Evolutionary conservation across 2,329 filamentous ascomycete species (phyloP).

Genomic region (Coniochaeta sp.): DNA sequence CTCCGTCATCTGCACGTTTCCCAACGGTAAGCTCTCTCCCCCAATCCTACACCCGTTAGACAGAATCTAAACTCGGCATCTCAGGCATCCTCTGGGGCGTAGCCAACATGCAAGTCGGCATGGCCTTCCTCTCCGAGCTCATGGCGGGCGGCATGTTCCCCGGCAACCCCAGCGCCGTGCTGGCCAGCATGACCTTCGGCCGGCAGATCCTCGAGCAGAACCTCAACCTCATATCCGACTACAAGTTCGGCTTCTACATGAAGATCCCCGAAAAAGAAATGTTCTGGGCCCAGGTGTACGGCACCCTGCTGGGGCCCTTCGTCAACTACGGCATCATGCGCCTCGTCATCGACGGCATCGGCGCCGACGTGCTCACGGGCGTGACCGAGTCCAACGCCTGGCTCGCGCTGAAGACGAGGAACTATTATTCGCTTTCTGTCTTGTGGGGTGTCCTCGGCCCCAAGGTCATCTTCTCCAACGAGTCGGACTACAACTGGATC

Average conservation of each 20-base stretch:
- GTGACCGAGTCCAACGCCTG: conserved; percentile 15
- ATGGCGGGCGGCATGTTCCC: conserved; percentile 21
- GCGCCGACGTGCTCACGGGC: conserved; percentile 15
- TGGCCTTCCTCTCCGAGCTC: conserved; percentile 22
- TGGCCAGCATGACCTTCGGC: conserved; percentile 22
- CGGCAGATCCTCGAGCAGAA: conserved; percentile 25
- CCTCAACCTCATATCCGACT: conserved; percentile 24
- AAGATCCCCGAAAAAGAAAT: conserved; percentile 28
- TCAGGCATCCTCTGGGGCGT: conserved; percentile 22
- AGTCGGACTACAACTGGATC: conserved; percentile 19
- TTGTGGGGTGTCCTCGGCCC: conserved; percentile 28
- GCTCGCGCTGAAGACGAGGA: conserved; percentile 21
- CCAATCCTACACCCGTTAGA: no score
- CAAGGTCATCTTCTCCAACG: conserved; percentile 17
- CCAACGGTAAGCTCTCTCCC: no score
- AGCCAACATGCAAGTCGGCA: conserved; percentile 21
- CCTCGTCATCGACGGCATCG: conserved; percentile 17
- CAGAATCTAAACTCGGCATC: no score
- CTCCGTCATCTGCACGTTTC: conserved; percentile 19
- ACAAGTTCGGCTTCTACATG: conserved; percentile 31
- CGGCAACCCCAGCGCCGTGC: conserved; percentile 20
- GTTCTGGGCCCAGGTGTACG: conserved; percentile 25
- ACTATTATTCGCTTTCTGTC: conserved; percentile 23
- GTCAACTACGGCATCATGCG: conserved; percentile 24
- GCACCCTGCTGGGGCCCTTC: conserved; percentile 24